Base-by-base conservation (phyloP, 129 eudicot genomes). In the Pittosporum tobira region DNA sequence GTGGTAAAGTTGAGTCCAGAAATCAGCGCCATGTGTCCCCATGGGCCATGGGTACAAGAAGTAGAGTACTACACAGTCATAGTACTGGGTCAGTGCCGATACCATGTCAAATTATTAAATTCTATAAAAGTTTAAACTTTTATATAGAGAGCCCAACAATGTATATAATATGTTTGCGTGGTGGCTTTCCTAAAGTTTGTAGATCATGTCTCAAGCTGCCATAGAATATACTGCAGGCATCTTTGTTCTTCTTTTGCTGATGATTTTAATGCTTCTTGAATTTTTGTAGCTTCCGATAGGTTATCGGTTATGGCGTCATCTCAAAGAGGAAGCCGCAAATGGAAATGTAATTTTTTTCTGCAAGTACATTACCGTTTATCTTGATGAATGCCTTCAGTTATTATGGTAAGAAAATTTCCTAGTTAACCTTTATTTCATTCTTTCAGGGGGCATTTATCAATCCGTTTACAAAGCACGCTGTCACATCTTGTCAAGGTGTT, bases 401-500 rank as follows among this genome's bases (percentile, higher is more conserved):
- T 19, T 2, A 6, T 29, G 25, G 23, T 37, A 31, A 6, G 10
- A 19, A 26, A 55, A 54, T 48, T 6, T 22, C 11, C 51, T 22
- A 12, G n/a, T n/a, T n/a, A 40, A 21, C 10, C 57, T 29, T 44
- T 51, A 14, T 29, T 19, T 57, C n/a, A 49, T 60, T 6, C 14
- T 59, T 50, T 43, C 65, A 73, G 83, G 71, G 56, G 28, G 62
- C 73, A 43, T 48, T 73, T 11, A 31, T 77, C n/a, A 57, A 68
- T 69, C 83, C 83, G 14, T 77, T 66, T 40, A 21, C 47, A 23
- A 77, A 69, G 69, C 75, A 76, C 8, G 30, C 29, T 25, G 20
- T 77, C 44, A 42, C 83, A 52, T 73, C 71, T 28, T 71, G 48
- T 72, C 83, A 77, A 40, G 83, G 83, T 29, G 62, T 73, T 72